Base-by-base conservation (phyloP, 192 early-diverging fungal genomes). In the Entomortierella parvispora region DNA sequence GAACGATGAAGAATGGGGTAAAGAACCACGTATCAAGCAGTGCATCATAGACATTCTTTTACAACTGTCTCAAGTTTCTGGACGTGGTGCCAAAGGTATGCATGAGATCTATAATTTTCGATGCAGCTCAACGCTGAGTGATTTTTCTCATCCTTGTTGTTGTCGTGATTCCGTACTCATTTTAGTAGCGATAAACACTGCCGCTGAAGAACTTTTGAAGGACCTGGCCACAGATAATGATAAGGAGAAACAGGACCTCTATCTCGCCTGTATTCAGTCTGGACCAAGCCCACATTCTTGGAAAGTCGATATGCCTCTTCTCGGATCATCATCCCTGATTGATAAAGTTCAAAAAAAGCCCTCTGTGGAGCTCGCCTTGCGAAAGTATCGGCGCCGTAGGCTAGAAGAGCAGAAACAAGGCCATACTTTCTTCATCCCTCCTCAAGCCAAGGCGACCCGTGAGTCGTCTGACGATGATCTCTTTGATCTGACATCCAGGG, bases 21-120 rank as follows among this genome's bases (percentile, higher is more conserved):
- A 58, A n/a, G 22, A 2, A 11, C 22, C 57, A 14, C 57, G 18
- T 0, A 58, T 58, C 42, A 58, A 58, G 43, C 0, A 15, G 2
- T 58, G 26, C n/a, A 58, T 58, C 43, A 20, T 58, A 6, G 57
- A 58, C 12, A 58, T 58, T 26, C 57, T 58, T 11, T 44, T 25
- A 40, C 57, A 58, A 12, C 10, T 58, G 42, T 58, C 42, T 18
- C 11, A 26, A 14, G 9, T 57, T 3, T n/a, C n/a, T n/a, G 34
- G 20, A 9, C 34, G 2, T 14, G 2, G 42, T 40, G 11, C 42
- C 4, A 31, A 34, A 57, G 55, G 55, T 57, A 57, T 40, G 55
- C n/a, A n/a, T n/a, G n/a, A n/a, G n/a, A n/a, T n/a, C n/a, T n/a
- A n/a, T n/a, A n/a, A n/a, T n/a, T n/a, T n/a, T n/a, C n/a, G n/a